phyloP scores from a whole-genome alignment of 495 filamentous ascomycete species.

The Cercophora newfieldiana region DNA sequence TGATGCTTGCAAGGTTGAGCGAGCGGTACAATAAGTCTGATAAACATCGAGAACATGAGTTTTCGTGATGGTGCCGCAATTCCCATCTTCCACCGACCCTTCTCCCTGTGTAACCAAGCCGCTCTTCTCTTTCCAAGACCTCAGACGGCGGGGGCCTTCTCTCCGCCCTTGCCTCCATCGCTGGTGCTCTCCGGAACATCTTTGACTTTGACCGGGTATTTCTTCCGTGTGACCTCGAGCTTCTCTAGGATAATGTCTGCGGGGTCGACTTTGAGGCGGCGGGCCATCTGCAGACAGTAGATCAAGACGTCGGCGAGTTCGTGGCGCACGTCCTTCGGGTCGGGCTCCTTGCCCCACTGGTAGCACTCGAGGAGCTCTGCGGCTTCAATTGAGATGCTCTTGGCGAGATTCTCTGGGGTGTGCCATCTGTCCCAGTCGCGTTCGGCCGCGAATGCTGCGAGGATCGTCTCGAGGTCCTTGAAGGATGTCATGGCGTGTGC shows the following conservation, averaged over 20 bases:
- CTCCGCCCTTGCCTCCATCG: background rate
- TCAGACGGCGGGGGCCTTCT: background rate
- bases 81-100: too few relatives aligned
- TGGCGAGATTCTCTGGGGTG: slow-evolving; percentile 19
- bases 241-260: slow-evolving; percentile 17
- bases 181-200: background rate
- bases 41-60: too few relatives aligned
- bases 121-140: background rate
- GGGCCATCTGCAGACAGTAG: slow-evolving; percentile 16
- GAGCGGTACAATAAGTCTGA: too few relatives aligned
- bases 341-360: slow-evolving; percentile 13
- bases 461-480: background rate
- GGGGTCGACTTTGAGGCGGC: slow-evolving; percentile 1
- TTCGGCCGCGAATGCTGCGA: slow-evolving; percentile 17
- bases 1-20: too few relatives aligned
- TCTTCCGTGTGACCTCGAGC: slow-evolving; percentile 18
- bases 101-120: too few relatives aligned
- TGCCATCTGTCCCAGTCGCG: slow-evolving; percentile 14
- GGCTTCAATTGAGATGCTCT: slow-evolving; percentile 22
- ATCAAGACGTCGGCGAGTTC: slow-evolving; percentile 22
- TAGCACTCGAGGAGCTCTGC: slow-evolving; percentile 19
- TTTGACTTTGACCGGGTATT: slow-evolving; percentile 14
- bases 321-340: slow-evolving; percentile 12
- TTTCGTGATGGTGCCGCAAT: too few relatives aligned
- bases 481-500: background rate